Percentiles rank a stretch among this genome's conserved stretches.
These are phyloP conservation scores for Crithidia fasciculata DNA, from an alignment of 208 protist genomes.

Conservation along the genomic window DNA sequence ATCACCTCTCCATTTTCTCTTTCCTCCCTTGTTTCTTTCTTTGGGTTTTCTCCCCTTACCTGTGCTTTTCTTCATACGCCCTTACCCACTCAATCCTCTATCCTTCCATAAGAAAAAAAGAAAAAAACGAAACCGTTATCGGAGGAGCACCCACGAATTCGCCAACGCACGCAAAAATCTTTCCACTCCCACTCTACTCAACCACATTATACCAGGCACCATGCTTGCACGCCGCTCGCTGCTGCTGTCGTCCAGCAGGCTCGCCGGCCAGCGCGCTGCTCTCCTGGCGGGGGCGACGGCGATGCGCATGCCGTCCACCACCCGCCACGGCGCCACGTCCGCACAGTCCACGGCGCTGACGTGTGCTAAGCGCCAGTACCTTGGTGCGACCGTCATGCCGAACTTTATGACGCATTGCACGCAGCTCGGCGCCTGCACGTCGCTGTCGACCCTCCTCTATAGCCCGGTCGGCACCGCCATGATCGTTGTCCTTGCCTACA, in stretches of 20 bases:
- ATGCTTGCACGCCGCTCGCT: constrained; percentile 43
- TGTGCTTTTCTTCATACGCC: no score
- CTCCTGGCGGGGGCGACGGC: constrained; percentile 18
- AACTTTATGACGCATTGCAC: constrained; percentile 73
- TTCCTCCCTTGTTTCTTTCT: no score
- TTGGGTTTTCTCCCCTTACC: no score
- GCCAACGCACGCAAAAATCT: not conserved
- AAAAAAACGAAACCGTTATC: no score
- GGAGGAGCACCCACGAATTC: no score
- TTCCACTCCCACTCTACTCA: constrained; percentile 26
- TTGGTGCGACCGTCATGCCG: constrained; percentile 37
- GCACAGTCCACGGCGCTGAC: constrained; percentile 21
- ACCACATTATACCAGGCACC: not conserved
- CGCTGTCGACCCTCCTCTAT: constrained; percentile 77
- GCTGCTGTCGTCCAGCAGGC: constrained; percentile 24
- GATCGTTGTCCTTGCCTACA: constrained; percentile 84
- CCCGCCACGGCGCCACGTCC: not conserved
- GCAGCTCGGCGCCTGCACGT: constrained; percentile 59
- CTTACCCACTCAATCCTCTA: no score
- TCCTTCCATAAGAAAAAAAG: no score
- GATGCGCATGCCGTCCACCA: constrained; percentile 18
- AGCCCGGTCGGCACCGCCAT: constrained; percentile 79
- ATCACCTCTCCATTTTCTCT: no score
- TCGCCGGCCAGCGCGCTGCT: constrained; percentile 24
- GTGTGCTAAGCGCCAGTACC: constrained; percentile 39